Evolutionary conservation across 306 rosid species (phyloP), one percentile per base, ranked within the genome.

Genomic region (Pyrus bretschneideri): DNA sequence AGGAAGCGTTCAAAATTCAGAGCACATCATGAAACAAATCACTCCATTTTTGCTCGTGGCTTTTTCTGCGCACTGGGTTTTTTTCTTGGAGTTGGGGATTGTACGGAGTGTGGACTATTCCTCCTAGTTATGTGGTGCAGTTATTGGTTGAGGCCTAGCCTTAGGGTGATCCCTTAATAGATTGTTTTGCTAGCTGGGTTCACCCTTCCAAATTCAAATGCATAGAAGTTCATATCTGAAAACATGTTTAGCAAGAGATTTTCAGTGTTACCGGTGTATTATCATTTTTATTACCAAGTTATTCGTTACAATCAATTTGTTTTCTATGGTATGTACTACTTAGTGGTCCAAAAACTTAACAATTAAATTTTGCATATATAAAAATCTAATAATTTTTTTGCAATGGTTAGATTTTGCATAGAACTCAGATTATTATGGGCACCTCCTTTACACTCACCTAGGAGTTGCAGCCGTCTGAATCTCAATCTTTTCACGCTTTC

Each of bases 401-500:
- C 42, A 7, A 38, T 9, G 2, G 42, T 38, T 38, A 38, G 2
- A 1, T 38, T 38, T 38, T 38, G 9, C 9, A 38, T 35, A 38
- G 2, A 38, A 38, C 42, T 38, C 42, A 38, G 9, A n/a, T 54
- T 42, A 19, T 27, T 54, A 30, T 71, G 13, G 62, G 29, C 63
- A 1, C 17, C 62, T 70, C 72, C 78, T 71, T 66, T 38, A 38
- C 42, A 38, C 42, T 38, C 58, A 44, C 81, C 71, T 66, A 31
- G 66, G 71, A 71, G 78, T 76, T 44, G 70, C 67, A 66, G 84
- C 74, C 78, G 68, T n/a, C 70, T 23, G 40, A 72, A 33, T 63
- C 72, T 55, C 70, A 42, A 76, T 40, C 57, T 23, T 71, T 76
- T 55, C 78, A 70, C 80, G 57, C 57, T n/a, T 52, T 63, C 57